Evolutionary conservation across 345 rosid genomes (phyloP).

Genomic region (Pistacia integerrima): DNA sequence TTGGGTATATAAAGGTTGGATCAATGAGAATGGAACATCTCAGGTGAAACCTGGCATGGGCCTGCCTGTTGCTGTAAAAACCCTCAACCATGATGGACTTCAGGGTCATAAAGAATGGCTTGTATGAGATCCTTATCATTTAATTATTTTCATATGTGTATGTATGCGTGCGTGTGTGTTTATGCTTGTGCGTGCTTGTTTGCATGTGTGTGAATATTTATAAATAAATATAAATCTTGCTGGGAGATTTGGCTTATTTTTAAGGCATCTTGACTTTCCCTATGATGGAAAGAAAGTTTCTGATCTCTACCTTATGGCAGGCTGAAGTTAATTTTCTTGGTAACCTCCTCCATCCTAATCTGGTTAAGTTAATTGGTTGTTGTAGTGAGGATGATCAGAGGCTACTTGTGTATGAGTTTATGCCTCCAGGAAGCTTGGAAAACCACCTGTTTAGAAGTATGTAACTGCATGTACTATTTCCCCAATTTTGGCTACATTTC

Average conservation of each 20-base stretch:
- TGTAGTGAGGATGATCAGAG: too few relatives aligned
- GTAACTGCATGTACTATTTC: neutral
- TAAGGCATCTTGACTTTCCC: neutral
- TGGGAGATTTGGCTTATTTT: conserved; percentile 3
- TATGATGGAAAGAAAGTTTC: conserved; percentile 11
- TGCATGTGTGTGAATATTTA: too few relatives aligned
- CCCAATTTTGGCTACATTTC: conserved; percentile 10
- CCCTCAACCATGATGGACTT: conserved; percentile 51
- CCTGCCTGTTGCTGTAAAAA: conserved; percentile 51
- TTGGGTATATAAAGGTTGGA: conserved; percentile 57
- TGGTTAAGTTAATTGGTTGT: neutral
- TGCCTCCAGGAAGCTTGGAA: too few relatives aligned
- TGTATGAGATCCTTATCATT: conserved; percentile 34
- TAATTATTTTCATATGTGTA: neutral
- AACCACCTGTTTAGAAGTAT: too few relatives aligned
- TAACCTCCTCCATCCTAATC: conserved; percentile 52
- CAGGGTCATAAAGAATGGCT: conserved; percentile 73
- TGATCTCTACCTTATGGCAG: conserved; percentile 25
- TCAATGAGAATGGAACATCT: conserved; percentile 39
- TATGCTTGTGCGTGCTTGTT: too few relatives aligned
- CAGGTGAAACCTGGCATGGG: conserved; percentile 45
- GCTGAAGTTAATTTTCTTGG: conserved; percentile 65
- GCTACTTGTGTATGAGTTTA: too few relatives aligned
- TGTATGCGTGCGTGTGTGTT: too few relatives aligned
- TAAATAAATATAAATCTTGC: neutral